phyloP scores from a whole-genome alignment of 352 stramenopile genomes.

The Globisporangium cylindrosporum region DNA sequence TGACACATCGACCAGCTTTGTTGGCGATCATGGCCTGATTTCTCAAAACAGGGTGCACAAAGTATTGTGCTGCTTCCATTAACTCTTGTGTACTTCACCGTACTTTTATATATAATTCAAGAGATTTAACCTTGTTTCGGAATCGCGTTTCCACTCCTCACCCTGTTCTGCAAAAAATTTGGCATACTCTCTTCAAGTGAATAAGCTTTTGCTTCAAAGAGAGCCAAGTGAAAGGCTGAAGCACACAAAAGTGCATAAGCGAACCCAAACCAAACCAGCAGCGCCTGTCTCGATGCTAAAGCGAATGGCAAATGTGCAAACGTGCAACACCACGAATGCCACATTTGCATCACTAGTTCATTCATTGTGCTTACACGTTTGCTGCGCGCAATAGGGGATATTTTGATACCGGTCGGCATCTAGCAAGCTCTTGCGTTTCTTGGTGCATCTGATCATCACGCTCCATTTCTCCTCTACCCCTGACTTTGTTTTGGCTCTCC shows the following conservation, averaged over 20 bases:
- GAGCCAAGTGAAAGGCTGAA: neutral
- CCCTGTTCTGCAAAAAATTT: neutral
- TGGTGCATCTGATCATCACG: neutral
- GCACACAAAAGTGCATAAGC: neutral
- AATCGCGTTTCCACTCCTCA: neutral
- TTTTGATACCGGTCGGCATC: too few relatives aligned
- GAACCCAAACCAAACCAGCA: neutral
- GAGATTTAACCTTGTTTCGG: neutral
- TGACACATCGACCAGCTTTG: conserved; percentile 11
- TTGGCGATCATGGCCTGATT: neutral
- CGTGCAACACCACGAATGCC: neutral
- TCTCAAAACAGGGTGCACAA: conserved; percentile 1
- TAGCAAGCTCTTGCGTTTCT: neutral
- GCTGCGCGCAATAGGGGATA: too few relatives aligned
- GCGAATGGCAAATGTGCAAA: neutral
- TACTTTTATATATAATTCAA: neutral
- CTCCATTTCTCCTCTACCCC: neutral
- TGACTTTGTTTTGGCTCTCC: neutral
- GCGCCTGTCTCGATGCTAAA: neutral
- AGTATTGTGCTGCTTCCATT: neutral
- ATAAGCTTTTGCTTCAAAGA: neutral
- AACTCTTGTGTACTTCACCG: neutral
- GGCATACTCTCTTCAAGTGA: neutral
- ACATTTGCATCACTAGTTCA: neutral
- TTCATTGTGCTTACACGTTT: neutral